A percentile compares a stretch with the other conserved stretches of the same genome.
These are phyloP conservation scores for Monosporascus cannonballus DNA, from an alignment of 2,329 filamentous ascomycete species.

Conservation along the genomic window DNA sequence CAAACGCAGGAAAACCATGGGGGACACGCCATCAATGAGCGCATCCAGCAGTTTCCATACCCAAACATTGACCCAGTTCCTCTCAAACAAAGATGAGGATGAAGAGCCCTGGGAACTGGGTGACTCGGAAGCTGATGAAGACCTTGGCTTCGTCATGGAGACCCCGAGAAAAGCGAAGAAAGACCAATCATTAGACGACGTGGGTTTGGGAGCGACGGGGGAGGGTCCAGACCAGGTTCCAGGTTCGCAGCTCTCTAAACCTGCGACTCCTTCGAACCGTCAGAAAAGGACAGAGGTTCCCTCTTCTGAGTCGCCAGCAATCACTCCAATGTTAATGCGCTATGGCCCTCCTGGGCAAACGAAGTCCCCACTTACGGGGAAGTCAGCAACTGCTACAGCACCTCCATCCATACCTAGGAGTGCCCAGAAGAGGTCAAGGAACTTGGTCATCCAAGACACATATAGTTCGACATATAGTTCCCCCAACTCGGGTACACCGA, in stretches of 20 bases:
- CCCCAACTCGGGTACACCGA: slow-evolving; percentile 11
- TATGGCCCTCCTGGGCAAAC: slow-evolving; percentile 13
- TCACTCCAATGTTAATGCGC: slow-evolving; percentile 19
- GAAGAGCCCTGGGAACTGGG: slow-evolving; percentile 16
- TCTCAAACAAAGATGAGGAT: slow-evolving; percentile 12
- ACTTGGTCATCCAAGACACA: slow-evolving; percentile 22
- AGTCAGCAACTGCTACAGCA: slow-evolving; percentile 18
- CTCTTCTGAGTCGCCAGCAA: slow-evolving; percentile 20
- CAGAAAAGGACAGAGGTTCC: slow-evolving; percentile 20
- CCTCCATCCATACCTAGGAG: slow-evolving; percentile 15
- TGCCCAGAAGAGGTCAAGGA: slow-evolving; percentile 14
- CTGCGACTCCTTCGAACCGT: slow-evolving; percentile 21
- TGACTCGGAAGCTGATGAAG: slow-evolving; percentile 22
- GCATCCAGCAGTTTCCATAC: slow-evolving; percentile 25
- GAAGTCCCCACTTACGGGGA: slow-evolving; percentile 20
- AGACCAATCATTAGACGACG: not conserved
- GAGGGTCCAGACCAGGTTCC: slow-evolving; percentile 7
- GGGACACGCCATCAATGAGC: slow-evolving; percentile 16
- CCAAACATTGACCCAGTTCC: slow-evolving; percentile 24
- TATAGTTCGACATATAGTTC: slow-evolving; percentile 22
- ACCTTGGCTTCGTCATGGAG: slow-evolving; percentile 15
- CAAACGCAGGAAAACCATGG: slow-evolving; percentile 27
- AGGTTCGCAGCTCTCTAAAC: slow-evolving; percentile 14
- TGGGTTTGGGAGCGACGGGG: not conserved
- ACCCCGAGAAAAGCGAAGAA: slow-evolving; percentile 19